Percentiles rank a stretch among this genome's conserved stretches.
Evolutionary conservation across 75 land plant species (phyloP).

Genomic region (Gnetum montanum): DNA sequence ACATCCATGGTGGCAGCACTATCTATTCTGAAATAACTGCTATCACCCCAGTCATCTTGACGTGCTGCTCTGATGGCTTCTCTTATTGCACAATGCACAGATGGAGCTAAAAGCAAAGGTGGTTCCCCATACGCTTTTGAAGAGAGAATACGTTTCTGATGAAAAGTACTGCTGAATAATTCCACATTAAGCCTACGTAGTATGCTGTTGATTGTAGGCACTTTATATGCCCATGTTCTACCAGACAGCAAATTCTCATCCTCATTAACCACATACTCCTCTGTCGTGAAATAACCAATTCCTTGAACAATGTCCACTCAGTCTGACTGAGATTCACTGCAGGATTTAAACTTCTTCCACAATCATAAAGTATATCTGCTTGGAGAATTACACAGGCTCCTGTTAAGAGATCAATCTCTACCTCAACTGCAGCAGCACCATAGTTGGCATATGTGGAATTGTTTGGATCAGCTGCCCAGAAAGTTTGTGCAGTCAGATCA

Average conservation of each 20-base stretch:
- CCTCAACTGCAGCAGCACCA: constrained; percentile 90
- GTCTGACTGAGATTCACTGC: constrained; percentile 97
- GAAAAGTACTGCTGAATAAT: constrained; percentile 66
- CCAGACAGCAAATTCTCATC: constrained; percentile 49
- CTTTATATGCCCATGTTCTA: constrained; percentile 89
- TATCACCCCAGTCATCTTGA: constrained; percentile 6
- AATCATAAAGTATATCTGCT: constrained; percentile 70
- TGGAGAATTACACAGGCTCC: constrained; percentile 66
- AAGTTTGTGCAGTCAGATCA: constrained; percentile 54
- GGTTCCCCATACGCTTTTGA: constrained; percentile 68
- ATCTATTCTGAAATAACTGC: constrained; percentile 5
- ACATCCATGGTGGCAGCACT: constrained; percentile 10
- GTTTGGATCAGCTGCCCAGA: constrained; percentile 37
- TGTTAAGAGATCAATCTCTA: constrained; percentile 74
- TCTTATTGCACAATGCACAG: constrained; percentile 32
- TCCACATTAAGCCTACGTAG: constrained; percentile 74
- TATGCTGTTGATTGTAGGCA: constrained; percentile 76
- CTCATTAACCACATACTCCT: constrained; percentile 41
- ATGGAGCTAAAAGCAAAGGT: constrained; percentile 32
- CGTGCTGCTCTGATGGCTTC: constrained; percentile 36
- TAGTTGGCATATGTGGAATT: constrained; percentile 54
- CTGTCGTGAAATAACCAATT: constrained; percentile 68
- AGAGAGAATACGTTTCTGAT: constrained; percentile 63
- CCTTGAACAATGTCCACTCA: constrained; percentile 96
- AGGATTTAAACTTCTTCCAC: constrained; percentile 89